Evolutionary conservation across 1,284 basidiomycete species (phyloP).

Genomic region (Rhodotorula mucilaginosa): DNA sequence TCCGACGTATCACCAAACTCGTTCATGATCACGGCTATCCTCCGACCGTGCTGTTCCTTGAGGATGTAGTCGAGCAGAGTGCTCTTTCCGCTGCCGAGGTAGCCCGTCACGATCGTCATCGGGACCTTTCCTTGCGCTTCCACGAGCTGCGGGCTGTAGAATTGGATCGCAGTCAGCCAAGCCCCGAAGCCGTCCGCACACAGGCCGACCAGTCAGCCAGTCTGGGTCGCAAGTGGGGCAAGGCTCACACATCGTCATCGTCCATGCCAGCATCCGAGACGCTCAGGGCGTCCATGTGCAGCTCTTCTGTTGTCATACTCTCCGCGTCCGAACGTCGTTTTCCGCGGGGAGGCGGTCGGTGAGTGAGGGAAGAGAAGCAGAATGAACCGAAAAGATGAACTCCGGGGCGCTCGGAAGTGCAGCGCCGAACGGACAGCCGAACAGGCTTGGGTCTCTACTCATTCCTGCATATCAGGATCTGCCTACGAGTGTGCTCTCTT

Average conservation of each 20-base stretch:
- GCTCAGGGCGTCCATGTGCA: neutral
- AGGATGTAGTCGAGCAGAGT: conserved; percentile 79
- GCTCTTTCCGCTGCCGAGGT: conserved; percentile 82
- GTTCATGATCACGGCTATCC: conserved; percentile 96
- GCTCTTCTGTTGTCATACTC: neutral
- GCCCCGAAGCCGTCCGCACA: too few relatives aligned
- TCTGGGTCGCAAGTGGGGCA: neutral
- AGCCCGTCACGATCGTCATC: conserved; percentile 56
- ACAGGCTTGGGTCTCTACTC: too few relatives aligned
- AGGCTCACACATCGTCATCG: conserved; percentile 10
- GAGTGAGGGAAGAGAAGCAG: too few relatives aligned
- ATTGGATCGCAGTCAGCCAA: neutral
- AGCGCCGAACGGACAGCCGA: too few relatives aligned
- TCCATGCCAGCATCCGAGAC: neutral
- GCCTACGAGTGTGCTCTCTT: too few relatives aligned
- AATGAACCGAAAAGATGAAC: too few relatives aligned
- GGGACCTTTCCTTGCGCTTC: conserved; percentile 25
- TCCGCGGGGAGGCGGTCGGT: too few relatives aligned
- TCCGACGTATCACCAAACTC: conserved; percentile 71
- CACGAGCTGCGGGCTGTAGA: conserved; percentile 17
- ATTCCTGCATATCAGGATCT: too few relatives aligned
- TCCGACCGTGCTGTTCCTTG: conserved; percentile 84
- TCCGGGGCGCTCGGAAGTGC: too few relatives aligned
- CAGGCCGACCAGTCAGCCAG: too few relatives aligned
- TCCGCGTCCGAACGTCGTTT: neutral